A percentile compares a stretch with the other conserved stretches of the same genome.
phyloP scores from a whole-genome alignment of 345 rosid species.

The Hirschfeldia incana region DNA sequence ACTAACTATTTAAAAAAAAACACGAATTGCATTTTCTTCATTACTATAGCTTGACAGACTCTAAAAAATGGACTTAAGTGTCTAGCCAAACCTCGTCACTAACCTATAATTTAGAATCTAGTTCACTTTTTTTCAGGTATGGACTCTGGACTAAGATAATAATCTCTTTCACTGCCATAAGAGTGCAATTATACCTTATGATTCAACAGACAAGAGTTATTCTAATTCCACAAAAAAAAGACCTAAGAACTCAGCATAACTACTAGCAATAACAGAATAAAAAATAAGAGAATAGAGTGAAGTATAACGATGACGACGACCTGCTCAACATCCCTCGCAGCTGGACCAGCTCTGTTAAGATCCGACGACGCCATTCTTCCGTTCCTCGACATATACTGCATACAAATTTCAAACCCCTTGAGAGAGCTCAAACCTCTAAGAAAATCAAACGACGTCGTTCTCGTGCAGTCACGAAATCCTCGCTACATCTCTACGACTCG shows the following conservation, averaged over 20 bases:
- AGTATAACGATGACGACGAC: slow-evolving; percentile 33
- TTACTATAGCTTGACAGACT: background rate
- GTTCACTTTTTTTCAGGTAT: background rate
- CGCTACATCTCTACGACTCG: slow-evolving; percentile 6
- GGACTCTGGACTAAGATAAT: background rate
- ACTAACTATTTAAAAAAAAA: background rate
- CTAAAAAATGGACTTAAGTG: background rate
- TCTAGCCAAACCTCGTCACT: background rate
- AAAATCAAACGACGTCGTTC: background rate
- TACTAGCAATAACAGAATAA: background rate
- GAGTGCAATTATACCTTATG: background rate
- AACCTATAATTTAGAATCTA: background rate
- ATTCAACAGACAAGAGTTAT: background rate
- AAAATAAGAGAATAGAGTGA: slow-evolving; percentile 19
- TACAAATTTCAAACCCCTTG: slow-evolving; percentile 24
- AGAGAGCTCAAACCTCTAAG: slow-evolving; percentile 11
- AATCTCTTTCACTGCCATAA: background rate
- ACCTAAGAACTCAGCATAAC: slow-evolving; percentile 3
- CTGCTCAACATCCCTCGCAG: slow-evolving; percentile 95
- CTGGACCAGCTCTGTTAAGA: slow-evolving; percentile 79
- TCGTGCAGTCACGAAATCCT: slow-evolving; percentile 14
- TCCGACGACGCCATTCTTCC: slow-evolving; percentile 81
- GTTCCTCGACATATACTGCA: slow-evolving; percentile 48
- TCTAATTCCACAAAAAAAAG: background rate
- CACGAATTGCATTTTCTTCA: background rate